Percentiles rank a stretch among this genome's conserved stretches.
Evolutionary conservation across 306 rosid genomes (phyloP).

Genomic region (Biancaea sappan): DNA sequence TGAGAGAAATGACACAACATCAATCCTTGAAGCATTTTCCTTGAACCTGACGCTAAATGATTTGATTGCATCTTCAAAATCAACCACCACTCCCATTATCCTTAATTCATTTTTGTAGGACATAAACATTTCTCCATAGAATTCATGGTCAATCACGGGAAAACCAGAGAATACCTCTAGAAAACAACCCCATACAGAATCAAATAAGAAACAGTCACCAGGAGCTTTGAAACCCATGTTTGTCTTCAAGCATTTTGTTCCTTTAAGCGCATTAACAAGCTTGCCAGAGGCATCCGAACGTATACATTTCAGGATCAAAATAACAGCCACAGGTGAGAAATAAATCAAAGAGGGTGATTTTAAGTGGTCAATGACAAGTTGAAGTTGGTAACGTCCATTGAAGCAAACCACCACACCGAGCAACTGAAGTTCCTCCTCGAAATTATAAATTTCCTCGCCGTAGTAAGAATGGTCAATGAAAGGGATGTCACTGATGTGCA

Average conservation of each 20-base stretch:
- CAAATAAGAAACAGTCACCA: constrained; percentile 50
- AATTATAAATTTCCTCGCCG: constrained; percentile 52
- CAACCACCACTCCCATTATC: constrained; percentile 54
- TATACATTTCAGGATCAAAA: constrained; percentile 54
- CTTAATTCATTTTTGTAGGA: constrained; percentile 43
- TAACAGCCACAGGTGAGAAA: constrained; percentile 50
- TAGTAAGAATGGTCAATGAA: constrained; percentile 53
- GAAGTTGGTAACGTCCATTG: constrained; percentile 31
- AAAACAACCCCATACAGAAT: constrained; percentile 68
- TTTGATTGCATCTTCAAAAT: constrained; percentile 53
- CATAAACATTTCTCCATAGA: constrained; percentile 44
- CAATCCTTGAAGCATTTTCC: constrained; percentile 33
- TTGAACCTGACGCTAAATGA: constrained; percentile 44
- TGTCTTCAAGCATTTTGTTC: constrained; percentile 57
- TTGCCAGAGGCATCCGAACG: background rate
- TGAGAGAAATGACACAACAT: constrained; percentile 51
- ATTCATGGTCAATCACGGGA: constrained; percentile 53
- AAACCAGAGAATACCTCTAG: constrained; percentile 54
- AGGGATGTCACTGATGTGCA: constrained; percentile 63
- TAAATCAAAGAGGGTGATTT: constrained; percentile 46
- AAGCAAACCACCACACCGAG: constrained; percentile 61
- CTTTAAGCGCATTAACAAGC: constrained; percentile 36
- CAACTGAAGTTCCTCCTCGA: constrained; percentile 56
- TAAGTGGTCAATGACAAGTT: constrained; percentile 51
- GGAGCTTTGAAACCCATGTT: constrained; percentile 57